These are phyloP conservation scores for Hemisphaericaspora xylanilytica DNA, from an alignment of 1,139 yeast genomes.

Conservation along the genomic window DNA sequence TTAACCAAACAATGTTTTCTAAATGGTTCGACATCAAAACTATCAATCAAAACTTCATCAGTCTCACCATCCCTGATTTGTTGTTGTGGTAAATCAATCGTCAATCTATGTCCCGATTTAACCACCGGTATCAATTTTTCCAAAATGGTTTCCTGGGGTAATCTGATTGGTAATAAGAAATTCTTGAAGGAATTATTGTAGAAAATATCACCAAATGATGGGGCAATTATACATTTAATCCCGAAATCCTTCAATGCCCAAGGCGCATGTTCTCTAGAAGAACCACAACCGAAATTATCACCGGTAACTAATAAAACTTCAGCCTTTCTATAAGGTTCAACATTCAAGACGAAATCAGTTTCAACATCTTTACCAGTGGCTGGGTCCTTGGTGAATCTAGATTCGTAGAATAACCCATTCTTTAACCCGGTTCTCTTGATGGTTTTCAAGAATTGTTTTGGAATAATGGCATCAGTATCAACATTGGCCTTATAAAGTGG, in stretches of 20 bases:
- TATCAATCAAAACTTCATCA: slow-evolving; percentile 71
- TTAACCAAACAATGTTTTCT: slow-evolving; percentile 92
- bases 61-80: slow-evolving; percentile 64
- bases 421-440: slow-evolving; percentile 94
- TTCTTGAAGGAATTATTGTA: slow-evolving; percentile 96
- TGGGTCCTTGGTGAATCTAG: slow-evolving; percentile 68
- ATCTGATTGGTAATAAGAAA: slow-evolving; percentile 87
- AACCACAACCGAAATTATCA: slow-evolving; percentile 98
- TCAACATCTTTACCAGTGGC: slow-evolving; percentile 69
- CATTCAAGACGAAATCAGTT: slow-evolving; percentile 87
- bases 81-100: slow-evolving; percentile 85
- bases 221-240: slow-evolving; percentile 92
- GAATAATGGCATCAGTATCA: slow-evolving; percentile 97
- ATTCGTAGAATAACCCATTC: slow-evolving; percentile 85
- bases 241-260: slow-evolving; percentile 99
- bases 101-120: slow-evolving; percentile 63
- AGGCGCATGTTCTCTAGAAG: slow-evolving; percentile 98
- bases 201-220: slow-evolving; percentile 97
- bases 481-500: slow-evolving; percentile 93
- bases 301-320: slow-evolving; percentile 89
- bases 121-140: slow-evolving; percentile 79
- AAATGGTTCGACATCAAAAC: slow-evolving; percentile 85
- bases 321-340: slow-evolving; percentile 74
- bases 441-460: slow-evolving; percentile 95
- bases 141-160: slow-evolving; percentile 70